Evolutionary conservation across 768 basidiomycete species (phyloP).

Genomic region (Mycena filopes): DNA sequence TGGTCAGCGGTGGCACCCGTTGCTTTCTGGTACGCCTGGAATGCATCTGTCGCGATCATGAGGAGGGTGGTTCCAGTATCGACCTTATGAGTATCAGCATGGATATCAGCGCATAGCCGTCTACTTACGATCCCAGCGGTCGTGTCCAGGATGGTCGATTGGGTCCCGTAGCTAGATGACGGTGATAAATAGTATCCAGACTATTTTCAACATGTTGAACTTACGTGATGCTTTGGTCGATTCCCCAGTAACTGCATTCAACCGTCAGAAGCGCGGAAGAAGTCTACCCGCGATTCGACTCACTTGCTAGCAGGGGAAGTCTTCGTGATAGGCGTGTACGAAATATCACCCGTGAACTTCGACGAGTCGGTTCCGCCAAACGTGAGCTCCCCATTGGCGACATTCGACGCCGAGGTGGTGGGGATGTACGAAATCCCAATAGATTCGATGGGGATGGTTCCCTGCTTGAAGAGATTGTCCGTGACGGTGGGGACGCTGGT

Average conservation of each 20-base stretch:
- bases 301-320: conserved; percentile 59
- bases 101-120: background rate
- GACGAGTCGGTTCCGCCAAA: conserved; percentile 63
- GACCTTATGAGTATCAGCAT: conserved; percentile 33
- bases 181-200: background rate
- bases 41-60: conserved; percentile 68
- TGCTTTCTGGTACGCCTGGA: conserved; percentile 62
- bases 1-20: conserved; percentile 64
- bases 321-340: conserved; percentile 52
- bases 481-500: conserved; percentile 62
- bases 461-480: conserved; percentile 64
- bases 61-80: conserved; percentile 66
- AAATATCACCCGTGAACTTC: conserved; percentile 53
- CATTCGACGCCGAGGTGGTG: conserved; percentile 44
- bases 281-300: background rate
- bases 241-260: conserved; percentile 52
- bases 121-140: conserved; percentile 53
- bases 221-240: conserved; percentile 55
- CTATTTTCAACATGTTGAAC: background rate
- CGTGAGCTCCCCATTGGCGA: conserved; percentile 63
- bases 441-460: conserved; percentile 54
- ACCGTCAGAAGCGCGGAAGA: background rate
- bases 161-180: conserved; percentile 32
- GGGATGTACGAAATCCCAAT: conserved; percentile 66
- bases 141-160: conserved; percentile 45